phyloP scores from a whole-genome alignment of 2,329 filamentous ascomycete genomes.

The Botrytis fragariae region DNA sequence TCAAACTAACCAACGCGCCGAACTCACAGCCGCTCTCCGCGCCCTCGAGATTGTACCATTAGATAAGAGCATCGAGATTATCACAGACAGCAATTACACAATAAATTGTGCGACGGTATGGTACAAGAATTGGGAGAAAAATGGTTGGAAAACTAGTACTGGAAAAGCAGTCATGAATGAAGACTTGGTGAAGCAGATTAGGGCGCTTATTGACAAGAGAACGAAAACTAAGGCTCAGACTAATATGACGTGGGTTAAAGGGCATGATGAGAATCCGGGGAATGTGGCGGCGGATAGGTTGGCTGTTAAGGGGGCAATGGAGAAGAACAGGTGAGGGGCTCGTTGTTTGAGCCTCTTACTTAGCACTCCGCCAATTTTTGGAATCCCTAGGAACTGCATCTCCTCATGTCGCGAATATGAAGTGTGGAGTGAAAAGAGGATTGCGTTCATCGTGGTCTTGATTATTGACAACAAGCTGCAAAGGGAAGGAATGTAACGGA shows the following conservation, averaged over 20 bases:
- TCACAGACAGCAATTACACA: conserved; percentile 86
- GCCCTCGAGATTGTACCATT: conserved; percentile 73
- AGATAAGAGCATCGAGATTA: conserved; percentile 69
- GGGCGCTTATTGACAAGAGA: conserved; percentile 68
- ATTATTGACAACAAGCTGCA: background rate
- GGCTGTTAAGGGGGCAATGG: conserved; percentile 63
- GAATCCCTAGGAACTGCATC: background rate
- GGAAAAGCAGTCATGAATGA: conserved; percentile 78
- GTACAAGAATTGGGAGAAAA: conserved; percentile 72
- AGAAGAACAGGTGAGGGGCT: background rate
- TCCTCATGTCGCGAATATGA: background rate
- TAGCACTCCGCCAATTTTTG: background rate
- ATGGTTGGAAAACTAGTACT: conserved; percentile 73
- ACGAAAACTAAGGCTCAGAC: conserved; percentile 59
- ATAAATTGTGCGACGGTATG: conserved; percentile 88
- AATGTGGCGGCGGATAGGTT: conserved; percentile 79
- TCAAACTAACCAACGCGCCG: conserved; percentile 96
- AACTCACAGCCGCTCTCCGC: conserved; percentile 82
- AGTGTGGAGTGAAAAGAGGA: background rate
- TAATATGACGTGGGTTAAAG: conserved; percentile 85
- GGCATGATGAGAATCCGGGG: conserved; percentile 69
- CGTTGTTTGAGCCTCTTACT: background rate
- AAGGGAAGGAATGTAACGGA: background rate
- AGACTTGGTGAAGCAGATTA: conserved; percentile 74
- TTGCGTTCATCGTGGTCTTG: background rate